phyloP scores from a whole-genome alignment of 2,329 filamentous ascomycete species.

The Colletotrichum ledebouriae region DNA sequence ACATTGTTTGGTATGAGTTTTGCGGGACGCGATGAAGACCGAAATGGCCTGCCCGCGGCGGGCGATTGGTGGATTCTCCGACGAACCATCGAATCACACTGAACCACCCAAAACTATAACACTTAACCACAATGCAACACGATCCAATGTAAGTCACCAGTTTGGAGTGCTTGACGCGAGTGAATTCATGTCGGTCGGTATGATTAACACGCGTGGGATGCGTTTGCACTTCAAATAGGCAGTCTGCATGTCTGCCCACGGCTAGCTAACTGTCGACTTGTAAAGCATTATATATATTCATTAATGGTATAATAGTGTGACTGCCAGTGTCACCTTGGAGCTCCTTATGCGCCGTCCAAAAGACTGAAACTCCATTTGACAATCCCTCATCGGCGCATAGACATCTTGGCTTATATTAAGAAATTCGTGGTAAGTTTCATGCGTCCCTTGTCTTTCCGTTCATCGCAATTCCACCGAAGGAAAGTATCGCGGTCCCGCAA shows the following conservation, averaged over 20 bases:
- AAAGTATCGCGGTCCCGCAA: constrained; percentile 87
- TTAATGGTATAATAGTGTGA: constrained; percentile 37
- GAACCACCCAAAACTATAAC: neutral
- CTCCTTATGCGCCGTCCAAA: neutral
- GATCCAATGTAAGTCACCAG: too few relatives aligned
- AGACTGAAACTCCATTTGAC: constrained; percentile 20
- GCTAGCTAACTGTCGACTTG: neutral
- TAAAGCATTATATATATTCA: constrained; percentile 12
- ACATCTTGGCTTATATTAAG: constrained; percentile 13
- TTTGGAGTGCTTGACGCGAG: neutral
- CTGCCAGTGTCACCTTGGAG: constrained; percentile 17
- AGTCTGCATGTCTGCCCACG: too few relatives aligned
- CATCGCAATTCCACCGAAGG: constrained; percentile 75
- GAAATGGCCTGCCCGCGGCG: constrained; percentile 10
- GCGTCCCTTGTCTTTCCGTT: constrained; percentile 37
- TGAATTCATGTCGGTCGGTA: too few relatives aligned
- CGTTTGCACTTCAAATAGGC: too few relatives aligned
- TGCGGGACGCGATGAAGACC: constrained; percentile 32
- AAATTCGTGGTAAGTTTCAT: neutral
- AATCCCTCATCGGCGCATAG: constrained; percentile 2
- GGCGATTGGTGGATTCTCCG: constrained; percentile 34
- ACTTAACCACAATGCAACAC: too few relatives aligned
- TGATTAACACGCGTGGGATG: too few relatives aligned
- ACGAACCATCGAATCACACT: constrained; percentile 16
- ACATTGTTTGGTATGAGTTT: constrained; percentile 29